Conservation (phyloP, 805 yeast species). For the Scheffersomyces coipomensis region DNA sequence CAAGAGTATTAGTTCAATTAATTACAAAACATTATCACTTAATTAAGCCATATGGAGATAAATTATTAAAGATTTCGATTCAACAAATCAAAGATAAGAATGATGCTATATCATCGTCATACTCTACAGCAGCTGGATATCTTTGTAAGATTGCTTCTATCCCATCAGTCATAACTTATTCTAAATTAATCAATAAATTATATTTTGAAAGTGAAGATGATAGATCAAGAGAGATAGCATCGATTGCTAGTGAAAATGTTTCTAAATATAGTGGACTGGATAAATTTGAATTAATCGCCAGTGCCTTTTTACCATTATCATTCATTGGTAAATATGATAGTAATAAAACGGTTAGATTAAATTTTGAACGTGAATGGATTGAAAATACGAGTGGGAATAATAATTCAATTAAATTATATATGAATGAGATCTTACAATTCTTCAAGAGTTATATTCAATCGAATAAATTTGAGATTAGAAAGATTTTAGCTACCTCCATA, state of each 20-base stretch:
- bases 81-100: conserved; percentile 68
- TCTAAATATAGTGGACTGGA: conserved; percentile 63
- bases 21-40: conserved; percentile 53
- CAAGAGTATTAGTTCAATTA: conserved; percentile 66
- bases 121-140: conserved; percentile 79
- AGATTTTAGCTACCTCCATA: conserved; percentile 66
- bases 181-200: conserved; percentile 45
- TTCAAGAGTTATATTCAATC: conserved; percentile 51
- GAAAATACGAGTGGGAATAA: conserved; percentile 75
- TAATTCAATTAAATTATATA: conserved; percentile 66
- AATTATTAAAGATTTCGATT: conserved; percentile 56
- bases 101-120: conserved; percentile 69
- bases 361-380: conserved; percentile 69
- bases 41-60: conserved; percentile 54
- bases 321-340: conserved; percentile 75
- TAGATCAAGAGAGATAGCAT: conserved; percentile 50
- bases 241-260: conserved; percentile 62
- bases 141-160: conserved; percentile 61
- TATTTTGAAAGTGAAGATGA: conserved; percentile 62
- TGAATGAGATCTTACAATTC: conserved; percentile 62
- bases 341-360: conserved; percentile 39
- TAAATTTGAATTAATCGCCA: conserved; percentile 57
- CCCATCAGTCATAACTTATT: conserved; percentile 52
- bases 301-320: conserved; percentile 72
- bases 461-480: conserved; percentile 61